A percentile compares a stretch with the other conserved stretches of the same genome.
Evolutionary conservation across 768 basidiomycete species (phyloP).

Genomic region (Lactarius hengduanensis): DNA sequence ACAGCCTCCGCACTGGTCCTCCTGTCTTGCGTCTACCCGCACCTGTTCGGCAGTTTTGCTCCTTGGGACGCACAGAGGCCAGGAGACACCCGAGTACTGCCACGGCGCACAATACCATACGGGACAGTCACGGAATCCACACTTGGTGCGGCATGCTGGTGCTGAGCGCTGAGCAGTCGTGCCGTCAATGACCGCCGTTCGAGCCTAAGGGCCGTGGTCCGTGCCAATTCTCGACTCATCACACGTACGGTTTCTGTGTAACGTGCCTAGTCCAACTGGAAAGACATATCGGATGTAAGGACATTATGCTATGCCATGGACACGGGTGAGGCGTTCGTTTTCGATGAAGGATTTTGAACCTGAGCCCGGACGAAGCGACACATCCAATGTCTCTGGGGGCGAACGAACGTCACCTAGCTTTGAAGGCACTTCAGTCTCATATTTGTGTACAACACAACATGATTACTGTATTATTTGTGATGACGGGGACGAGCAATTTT

Average conservation of each 20-base stretch:
- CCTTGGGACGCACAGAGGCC: constrained; percentile 1
- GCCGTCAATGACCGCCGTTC: background rate
- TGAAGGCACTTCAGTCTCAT: background rate
- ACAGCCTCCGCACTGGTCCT: constrained; percentile 3
- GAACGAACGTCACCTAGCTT: background rate
- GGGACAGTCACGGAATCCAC: background rate
- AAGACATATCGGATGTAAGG: background rate
- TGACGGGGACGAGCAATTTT: background rate
- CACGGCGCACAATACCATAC: background rate
- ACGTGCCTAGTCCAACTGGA: background rate
- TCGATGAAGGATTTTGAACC: background rate
- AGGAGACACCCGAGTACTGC: background rate
- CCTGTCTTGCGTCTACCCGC: constrained; percentile 9
- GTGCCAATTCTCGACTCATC: constrained; percentile 5
- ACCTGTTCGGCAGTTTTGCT: background rate
- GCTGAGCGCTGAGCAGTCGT: background rate
- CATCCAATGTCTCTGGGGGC: background rate
- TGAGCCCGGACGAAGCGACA: background rate
- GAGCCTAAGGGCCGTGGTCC: background rate
- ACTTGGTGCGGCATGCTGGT: constrained; percentile 1
- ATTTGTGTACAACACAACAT: background rate
- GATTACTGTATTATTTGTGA: background rate
- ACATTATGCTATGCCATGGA: background rate
- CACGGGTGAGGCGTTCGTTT: background rate
- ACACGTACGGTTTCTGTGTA: background rate